phyloP scores from a whole-genome alignment of 163 green algal genomes.

The Scenedesmus sp. region DNA sequence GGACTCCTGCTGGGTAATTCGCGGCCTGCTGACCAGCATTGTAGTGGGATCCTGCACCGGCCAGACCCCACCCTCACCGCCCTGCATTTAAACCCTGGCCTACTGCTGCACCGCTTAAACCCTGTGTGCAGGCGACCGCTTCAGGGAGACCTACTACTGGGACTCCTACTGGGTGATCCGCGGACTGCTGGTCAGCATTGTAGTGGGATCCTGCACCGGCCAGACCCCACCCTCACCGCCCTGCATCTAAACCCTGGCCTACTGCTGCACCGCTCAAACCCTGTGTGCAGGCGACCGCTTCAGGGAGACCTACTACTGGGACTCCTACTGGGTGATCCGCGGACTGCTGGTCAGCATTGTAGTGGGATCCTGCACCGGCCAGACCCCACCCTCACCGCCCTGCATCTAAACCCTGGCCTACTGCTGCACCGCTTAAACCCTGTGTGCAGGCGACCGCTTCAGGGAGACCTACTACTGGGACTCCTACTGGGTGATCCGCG shows the following conservation, averaged over 20 bases:
- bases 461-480: slow-evolving; percentile 94
- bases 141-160: slow-evolving; percentile 95
- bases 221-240: no score
- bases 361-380: no score
- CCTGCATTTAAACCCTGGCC: no score
- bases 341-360: slow-evolving; percentile 85
- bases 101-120: no score
- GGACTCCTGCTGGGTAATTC: slow-evolving; percentile 79
- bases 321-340: slow-evolving; percentile 75
- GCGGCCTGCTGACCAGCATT: slow-evolving; percentile 83
- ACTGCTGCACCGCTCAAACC: no score
- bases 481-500: slow-evolving; percentile 78
- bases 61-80: no score
- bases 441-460: slow-evolving; percentile 82
- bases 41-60: no score
- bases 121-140: slow-evolving; percentile 81
- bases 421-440: background rate
- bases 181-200: slow-evolving; percentile 84
- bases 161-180: slow-evolving; percentile 77
- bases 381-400: no score
- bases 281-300: slow-evolving; percentile 86
- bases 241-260: no score
- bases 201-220: no score
- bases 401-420: no score
- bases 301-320: slow-evolving; percentile 93